phyloP scores from a whole-genome alignment of 164 flowering plant species.

The Cinnamomum micranthum region DNA sequence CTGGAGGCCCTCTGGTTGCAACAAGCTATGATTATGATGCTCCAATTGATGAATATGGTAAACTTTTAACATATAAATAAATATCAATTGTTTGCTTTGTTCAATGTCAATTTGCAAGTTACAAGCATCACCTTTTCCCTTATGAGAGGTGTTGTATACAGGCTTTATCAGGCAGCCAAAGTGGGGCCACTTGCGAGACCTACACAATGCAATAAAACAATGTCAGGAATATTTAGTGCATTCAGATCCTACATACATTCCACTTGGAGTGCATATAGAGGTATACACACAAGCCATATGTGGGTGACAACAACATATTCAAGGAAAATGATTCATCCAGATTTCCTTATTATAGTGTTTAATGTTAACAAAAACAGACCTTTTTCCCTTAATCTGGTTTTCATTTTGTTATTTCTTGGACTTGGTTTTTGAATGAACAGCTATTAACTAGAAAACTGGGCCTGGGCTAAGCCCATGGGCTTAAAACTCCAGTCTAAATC shows the following conservation, averaged over 20 bases:
- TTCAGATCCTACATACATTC: constrained; percentile 32
- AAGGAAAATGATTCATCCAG: background rate
- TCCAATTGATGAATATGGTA: constrained; percentile 68
- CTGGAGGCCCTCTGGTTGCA: constrained; percentile 61
- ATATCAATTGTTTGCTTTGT: background rate
- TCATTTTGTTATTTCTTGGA: too few relatives aligned
- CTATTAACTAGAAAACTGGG: too few relatives aligned
- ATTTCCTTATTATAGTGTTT: background rate
- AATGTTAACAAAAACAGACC: too few relatives aligned
- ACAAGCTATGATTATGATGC: constrained; percentile 75
- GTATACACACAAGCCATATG: constrained; percentile 19
- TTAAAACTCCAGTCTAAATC: background rate
- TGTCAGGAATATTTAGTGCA: constrained; percentile 44
- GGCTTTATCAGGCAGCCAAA: constrained; percentile 62
- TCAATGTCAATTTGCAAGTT: background rate
- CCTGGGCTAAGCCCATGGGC: background rate
- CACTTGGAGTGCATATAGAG: constrained; percentile 51
- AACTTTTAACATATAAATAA: background rate
- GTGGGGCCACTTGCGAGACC: constrained; percentile 61
- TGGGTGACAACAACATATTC: background rate
- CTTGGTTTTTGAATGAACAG: too few relatives aligned
- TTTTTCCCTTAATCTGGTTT: too few relatives aligned
- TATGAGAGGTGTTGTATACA: constrained; percentile 22
- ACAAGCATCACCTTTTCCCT: background rate
- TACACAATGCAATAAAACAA: constrained; percentile 56